These are phyloP conservation scores for Clarireedia sp. DNA, from an alignment of 2,329 filamentous ascomycete genomes.

Conservation along the genomic window DNA sequence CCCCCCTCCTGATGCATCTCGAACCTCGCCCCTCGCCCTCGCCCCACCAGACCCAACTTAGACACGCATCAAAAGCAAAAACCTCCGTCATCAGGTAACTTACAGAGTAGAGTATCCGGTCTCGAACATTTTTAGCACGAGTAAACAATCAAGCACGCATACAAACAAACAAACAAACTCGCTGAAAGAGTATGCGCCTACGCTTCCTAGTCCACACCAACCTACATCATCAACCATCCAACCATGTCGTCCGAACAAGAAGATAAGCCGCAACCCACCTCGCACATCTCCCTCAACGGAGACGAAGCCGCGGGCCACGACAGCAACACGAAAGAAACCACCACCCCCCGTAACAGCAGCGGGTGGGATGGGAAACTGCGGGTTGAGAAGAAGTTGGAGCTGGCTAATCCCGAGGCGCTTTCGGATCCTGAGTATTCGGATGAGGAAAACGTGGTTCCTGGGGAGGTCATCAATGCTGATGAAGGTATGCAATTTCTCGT, in stretches of 20 bases:
- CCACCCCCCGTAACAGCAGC: constrained; percentile 43
- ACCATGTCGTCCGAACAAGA: constrained; percentile 16
- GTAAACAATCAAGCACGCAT: neutral
- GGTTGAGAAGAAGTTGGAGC: constrained; percentile 53
- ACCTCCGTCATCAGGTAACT: neutral
- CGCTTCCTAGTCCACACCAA: no score
- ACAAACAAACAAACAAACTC: neutral
- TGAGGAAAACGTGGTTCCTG: constrained; percentile 57
- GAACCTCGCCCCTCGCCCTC: neutral
- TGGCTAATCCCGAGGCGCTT: constrained; percentile 73
- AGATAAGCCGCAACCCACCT: constrained; percentile 15
- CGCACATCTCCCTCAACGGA: constrained; percentile 22
- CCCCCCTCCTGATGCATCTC: no score
- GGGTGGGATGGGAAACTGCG: constrained; percentile 83
- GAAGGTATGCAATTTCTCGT: constrained; percentile 50
- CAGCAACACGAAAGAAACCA: constrained; percentile 17
- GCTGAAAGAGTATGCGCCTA: neutral
- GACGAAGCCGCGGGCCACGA: constrained; percentile 23
- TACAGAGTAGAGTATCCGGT: neutral
- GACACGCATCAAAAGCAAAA: neutral
- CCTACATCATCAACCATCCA: neutral
- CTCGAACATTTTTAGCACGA: neutral
- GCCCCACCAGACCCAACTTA: neutral
- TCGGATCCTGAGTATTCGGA: constrained; percentile 83
- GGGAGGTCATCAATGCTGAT: constrained; percentile 71